Evolutionary conservation across 1,284 basidiomycete genomes (phyloP).

Genomic region (Ustilago nuda): DNA sequence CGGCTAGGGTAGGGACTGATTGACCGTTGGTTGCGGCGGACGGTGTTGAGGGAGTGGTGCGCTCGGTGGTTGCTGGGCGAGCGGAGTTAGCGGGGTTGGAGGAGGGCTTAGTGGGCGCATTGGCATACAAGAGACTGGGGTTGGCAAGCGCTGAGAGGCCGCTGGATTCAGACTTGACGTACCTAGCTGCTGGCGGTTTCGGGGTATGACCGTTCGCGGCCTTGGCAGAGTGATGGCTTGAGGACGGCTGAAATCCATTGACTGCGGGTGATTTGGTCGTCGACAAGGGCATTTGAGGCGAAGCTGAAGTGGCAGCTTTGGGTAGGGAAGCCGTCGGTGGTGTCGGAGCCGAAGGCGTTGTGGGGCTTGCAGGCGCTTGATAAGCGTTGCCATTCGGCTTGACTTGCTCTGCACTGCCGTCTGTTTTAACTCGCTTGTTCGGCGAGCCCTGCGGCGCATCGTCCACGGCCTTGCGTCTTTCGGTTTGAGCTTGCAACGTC

Average conservation of each 20-base stretch:
- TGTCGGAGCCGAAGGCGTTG: background rate
- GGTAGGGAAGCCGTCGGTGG: background rate
- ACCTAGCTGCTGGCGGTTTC: slow-evolving; percentile 22
- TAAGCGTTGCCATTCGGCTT: background rate
- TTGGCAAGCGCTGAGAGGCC: slow-evolving; percentile 28
- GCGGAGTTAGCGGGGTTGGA: slow-evolving; percentile 3
- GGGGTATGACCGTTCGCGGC: slow-evolving; percentile 22
- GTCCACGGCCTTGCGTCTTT: slow-evolving; percentile 37
- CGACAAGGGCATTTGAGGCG: background rate
- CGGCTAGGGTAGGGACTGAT: slow-evolving; percentile 7
- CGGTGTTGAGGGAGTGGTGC: slow-evolving; percentile 8
- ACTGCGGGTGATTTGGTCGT: background rate
- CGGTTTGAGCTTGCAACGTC: slow-evolving; percentile 21
- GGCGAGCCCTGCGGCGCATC: slow-evolving; percentile 18
- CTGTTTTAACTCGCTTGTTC: slow-evolving; percentile 31
- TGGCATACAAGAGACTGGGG: slow-evolving; percentile 39
- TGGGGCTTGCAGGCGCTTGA: background rate
- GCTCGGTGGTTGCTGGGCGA: slow-evolving; percentile 10
- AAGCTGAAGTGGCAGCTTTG: background rate
- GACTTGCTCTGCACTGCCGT: background rate
- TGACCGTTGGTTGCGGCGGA: slow-evolving; percentile 10
- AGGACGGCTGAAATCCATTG: slow-evolving; percentile 2
- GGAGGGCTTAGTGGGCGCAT: slow-evolving; percentile 25
- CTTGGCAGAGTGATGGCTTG: slow-evolving; percentile 4
- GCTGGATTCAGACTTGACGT: slow-evolving; percentile 24